A percentile compares a stretch with the other conserved stretches of the same genome.
Evolutionary conservation across 202 grass and related monocot species (phyloP).

Genomic region (Eragrostis tef): DNA sequence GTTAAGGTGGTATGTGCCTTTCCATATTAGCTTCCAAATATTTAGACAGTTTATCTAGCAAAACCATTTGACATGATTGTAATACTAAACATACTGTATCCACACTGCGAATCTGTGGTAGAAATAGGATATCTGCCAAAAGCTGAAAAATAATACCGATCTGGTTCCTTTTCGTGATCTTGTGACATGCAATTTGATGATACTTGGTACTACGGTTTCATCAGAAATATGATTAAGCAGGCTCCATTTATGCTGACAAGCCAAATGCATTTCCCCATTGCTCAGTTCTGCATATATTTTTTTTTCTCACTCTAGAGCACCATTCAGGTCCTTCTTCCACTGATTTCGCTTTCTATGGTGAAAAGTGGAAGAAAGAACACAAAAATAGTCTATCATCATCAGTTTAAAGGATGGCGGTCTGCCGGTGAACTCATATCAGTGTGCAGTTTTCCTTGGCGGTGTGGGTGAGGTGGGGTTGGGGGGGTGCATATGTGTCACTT

Average conservation of each 20-base stretch:
- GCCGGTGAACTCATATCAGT: neutral
- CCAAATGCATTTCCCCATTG: neutral
- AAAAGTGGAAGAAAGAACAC: neutral
- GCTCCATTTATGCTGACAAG: neutral
- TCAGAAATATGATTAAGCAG: neutral
- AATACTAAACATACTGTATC: neutral
- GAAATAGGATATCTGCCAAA: neutral
- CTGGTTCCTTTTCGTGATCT: too few relatives aligned
- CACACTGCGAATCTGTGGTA: neutral
- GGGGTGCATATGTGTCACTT: neutral
- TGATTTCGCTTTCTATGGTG: neutral
- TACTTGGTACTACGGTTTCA: neutral
- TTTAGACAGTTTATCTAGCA: constrained; percentile 7
- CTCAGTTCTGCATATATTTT: neutral
- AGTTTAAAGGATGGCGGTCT: neutral
- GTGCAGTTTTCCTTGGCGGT: neutral
- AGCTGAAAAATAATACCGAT: too few relatives aligned
- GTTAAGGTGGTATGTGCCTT: neutral
- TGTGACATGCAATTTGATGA: neutral
- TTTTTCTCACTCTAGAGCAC: neutral
- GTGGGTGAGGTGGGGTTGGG: neutral
- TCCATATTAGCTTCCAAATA: neutral
- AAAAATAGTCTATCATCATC: neutral
- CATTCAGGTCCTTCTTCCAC: neutral
- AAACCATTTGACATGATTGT: neutral